Evolutionary conservation across 2,329 filamentous ascomycete species (phyloP).

Genomic region (Bipolaris zeicola): DNA sequence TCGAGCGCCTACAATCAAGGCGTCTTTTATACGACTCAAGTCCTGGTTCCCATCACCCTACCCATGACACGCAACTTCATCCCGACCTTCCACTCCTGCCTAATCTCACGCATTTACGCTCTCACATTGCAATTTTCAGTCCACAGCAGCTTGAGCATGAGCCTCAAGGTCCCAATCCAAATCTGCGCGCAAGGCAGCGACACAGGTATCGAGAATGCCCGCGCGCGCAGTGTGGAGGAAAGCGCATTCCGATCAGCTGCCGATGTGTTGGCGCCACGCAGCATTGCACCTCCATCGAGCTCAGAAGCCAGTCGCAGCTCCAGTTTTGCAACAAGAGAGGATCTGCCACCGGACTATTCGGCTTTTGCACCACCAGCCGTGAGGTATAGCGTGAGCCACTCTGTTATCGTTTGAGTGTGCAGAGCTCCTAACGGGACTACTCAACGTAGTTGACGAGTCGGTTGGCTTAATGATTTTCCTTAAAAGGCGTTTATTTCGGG

Average conservation of each 20-base stretch:
- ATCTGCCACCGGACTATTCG: slow-evolving; percentile 40
- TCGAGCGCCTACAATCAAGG: slow-evolving; percentile 53
- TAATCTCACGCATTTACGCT: slow-evolving; percentile 67
- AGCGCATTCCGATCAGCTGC: slow-evolving; percentile 33
- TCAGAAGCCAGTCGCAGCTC: slow-evolving; percentile 12
- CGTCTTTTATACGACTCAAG: slow-evolving; percentile 64
- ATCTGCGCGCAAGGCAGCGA: slow-evolving; percentile 49
- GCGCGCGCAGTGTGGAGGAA: slow-evolving; percentile 38
- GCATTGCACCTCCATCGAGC: slow-evolving; percentile 36
- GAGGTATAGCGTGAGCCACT: slow-evolving; percentile 12
- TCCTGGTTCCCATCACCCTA: slow-evolving; percentile 67
- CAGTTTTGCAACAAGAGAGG: slow-evolving; percentile 20
- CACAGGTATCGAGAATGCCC: slow-evolving; percentile 41
- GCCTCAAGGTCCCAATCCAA: slow-evolving; percentile 55
- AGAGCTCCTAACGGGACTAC: not conserved
- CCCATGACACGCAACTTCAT: slow-evolving; percentile 66
- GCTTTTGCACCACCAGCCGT: slow-evolving; percentile 23
- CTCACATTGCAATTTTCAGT: slow-evolving; percentile 65
- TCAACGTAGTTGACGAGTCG: not conserved
- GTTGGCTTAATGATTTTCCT: not conserved
- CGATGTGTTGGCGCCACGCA: slow-evolving; percentile 46
- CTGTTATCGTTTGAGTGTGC: not conserved
- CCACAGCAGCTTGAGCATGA: slow-evolving; percentile 40
- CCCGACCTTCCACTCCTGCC: slow-evolving; percentile 72
- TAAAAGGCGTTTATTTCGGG: not conserved